Evolutionary conservation across 192 early-diverging fungal genomes (phyloP).

Genomic region (Backusella macrospora): DNA sequence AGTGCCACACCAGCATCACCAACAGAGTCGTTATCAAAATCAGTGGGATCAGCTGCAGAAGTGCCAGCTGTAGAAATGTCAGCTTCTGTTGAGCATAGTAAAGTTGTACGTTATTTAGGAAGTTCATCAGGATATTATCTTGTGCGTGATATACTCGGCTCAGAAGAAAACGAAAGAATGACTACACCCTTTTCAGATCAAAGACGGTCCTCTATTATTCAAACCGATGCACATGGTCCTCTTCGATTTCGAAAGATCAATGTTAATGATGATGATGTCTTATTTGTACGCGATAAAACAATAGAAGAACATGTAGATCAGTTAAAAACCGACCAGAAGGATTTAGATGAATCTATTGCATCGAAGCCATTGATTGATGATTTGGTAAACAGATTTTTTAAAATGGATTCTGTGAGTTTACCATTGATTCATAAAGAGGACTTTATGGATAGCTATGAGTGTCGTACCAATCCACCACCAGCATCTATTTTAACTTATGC

Average conservation of each 20-base stretch:
- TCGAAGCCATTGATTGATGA: background rate
- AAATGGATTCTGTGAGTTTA: constrained; percentile 3
- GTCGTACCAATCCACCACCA: background rate
- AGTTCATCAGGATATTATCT: constrained; percentile 38
- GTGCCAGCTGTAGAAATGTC: background rate
- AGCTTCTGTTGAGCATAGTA: constrained; percentile 33
- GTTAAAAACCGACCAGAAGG: background rate
- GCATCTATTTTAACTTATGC: constrained; percentile 25
- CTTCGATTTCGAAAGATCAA: constrained; percentile 26
- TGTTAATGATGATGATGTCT: constrained; percentile 27
- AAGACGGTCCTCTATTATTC: background rate
- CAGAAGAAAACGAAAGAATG: background rate
- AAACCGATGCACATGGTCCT: background rate
- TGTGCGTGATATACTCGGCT: constrained; percentile 21
- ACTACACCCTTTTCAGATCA: background rate
- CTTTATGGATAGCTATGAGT: constrained; percentile 22
- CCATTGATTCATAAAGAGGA: constrained; percentile 20
- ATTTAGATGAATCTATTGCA: background rate
- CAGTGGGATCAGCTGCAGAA: background rate
- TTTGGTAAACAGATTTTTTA: constrained; percentile 24
- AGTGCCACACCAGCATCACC: background rate
- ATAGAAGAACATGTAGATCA: constrained; percentile 7
- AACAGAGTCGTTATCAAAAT: background rate
- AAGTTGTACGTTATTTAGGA: constrained; percentile 29
- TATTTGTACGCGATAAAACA: constrained; percentile 29